A percentile compares a stretch with the other conserved stretches of the same genome.
Conservation (phyloP, 441 rosid species). For the Cnidoscolus chayamansa region DNA sequence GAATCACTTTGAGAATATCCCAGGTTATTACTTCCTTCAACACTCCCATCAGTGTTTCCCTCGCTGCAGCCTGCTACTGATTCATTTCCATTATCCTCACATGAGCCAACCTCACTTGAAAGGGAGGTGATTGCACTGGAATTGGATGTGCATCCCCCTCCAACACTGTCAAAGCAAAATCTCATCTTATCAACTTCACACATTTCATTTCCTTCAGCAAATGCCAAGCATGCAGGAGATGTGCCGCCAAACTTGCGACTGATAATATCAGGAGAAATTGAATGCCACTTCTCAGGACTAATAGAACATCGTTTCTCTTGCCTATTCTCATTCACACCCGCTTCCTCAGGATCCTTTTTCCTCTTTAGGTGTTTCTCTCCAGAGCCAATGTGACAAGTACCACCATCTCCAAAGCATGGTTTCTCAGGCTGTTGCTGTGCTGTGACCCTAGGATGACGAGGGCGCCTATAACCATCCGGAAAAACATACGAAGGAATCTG, state of each 20-base stretch:
- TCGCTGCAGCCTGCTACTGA: slow-evolving; percentile 33
- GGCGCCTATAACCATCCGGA: slow-evolving; percentile 64
- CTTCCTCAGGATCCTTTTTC: slow-evolving; percentile 43
- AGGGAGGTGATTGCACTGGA: slow-evolving; percentile 30
- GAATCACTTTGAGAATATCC: slow-evolving; percentile 50
- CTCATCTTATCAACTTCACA: not conserved
- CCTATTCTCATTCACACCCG: slow-evolving; percentile 40
- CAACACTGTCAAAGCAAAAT: slow-evolving; percentile 18
- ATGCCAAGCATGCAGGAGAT: slow-evolving; percentile 25
- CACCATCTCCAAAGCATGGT: slow-evolving; percentile 42
- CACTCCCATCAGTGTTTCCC: slow-evolving; percentile 29
- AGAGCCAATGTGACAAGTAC: slow-evolving; percentile 38
- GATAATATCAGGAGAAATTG: slow-evolving; percentile 52
- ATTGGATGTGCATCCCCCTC: slow-evolving; percentile 35
- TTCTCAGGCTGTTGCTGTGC: slow-evolving; percentile 42
- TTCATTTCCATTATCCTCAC: slow-evolving; percentile 37
- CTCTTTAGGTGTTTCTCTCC: slow-evolving; percentile 57
- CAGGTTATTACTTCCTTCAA: slow-evolving; percentile 40
- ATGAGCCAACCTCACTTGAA: slow-evolving; percentile 35
- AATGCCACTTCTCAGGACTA: slow-evolving; percentile 46
- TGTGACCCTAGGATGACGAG: slow-evolving; percentile 50
- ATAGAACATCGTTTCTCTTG: slow-evolving; percentile 52
- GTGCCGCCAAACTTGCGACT: slow-evolving; percentile 33
- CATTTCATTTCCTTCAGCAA: slow-evolving; percentile 25
- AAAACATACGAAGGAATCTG: slow-evolving; percentile 59